A percentile compares a stretch with the other conserved stretches of the same genome.
Evolutionary conservation across 768 basidiomycete genomes (phyloP).

Genomic region (Lactarius akahatsu): DNA sequence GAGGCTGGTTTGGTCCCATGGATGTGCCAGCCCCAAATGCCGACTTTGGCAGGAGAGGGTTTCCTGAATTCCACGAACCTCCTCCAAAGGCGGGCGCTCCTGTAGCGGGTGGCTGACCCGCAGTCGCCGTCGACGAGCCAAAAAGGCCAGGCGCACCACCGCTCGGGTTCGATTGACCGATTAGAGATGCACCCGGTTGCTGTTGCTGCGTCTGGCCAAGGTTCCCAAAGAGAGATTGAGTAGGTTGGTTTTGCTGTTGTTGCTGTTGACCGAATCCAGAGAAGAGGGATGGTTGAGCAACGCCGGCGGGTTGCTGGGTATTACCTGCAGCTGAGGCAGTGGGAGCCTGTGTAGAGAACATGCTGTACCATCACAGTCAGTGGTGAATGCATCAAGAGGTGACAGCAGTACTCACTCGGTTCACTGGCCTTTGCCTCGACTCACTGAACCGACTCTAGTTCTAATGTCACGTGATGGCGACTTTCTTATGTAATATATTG

Average conservation of each 20-base stretch:
- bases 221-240: slow-evolving; percentile 34
- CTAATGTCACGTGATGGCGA: background rate
- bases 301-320: background rate
- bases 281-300: slow-evolving; percentile 26
- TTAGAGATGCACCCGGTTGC: slow-evolving; percentile 13
- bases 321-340: background rate
- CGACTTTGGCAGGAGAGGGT: slow-evolving; percentile 25
- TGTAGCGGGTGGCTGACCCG: slow-evolving; percentile 2
- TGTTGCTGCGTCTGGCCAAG: slow-evolving; percentile 26
- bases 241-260: slow-evolving; percentile 34
- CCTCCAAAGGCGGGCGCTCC: slow-evolving; percentile 10
- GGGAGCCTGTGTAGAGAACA: slow-evolving; percentile 3
- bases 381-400: background rate
- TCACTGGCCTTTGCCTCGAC: background rate
- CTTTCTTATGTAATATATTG: background rate
- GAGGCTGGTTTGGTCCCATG: background rate
- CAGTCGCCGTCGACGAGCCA: slow-evolving; percentile 1
- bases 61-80: slow-evolving; percentile 20
- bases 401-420: slow-evolving; percentile 1
- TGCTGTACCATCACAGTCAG: background rate
- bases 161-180: background rate
- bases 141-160: slow-evolving; percentile 6
- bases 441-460: background rate
- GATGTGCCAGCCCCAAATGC: slow-evolving; percentile 18
- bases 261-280: slow-evolving; percentile 31